phyloP scores from a whole-genome alignment of 106 monocot genomes.

The Dendrobium nobile region DNA sequence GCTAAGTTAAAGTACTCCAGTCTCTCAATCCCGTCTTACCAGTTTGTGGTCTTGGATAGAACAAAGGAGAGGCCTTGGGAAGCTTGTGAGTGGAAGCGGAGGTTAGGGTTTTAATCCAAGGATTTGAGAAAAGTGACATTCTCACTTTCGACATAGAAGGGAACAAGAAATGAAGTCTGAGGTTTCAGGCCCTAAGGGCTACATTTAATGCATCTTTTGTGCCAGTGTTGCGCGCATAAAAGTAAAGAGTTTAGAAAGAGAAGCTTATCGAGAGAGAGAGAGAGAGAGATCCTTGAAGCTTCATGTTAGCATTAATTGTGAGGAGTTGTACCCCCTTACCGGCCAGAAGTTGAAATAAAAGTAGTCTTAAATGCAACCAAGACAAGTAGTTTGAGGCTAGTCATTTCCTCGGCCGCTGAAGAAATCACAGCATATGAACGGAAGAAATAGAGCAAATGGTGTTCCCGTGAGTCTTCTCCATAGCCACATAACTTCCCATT shows the following conservation, averaged over 20 bases:
- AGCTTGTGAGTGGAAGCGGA: no score
- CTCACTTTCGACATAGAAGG: no score
- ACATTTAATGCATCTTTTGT: no score
- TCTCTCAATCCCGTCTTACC: no score
- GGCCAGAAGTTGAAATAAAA: slow-evolving; percentile 5
- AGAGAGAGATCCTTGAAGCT: neutral
- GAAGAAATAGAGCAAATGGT: neutral
- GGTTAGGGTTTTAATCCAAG: no score
- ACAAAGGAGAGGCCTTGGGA: no score
- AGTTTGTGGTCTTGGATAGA: no score
- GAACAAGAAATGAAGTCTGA: no score
- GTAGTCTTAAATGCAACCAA: slow-evolving; percentile 2
- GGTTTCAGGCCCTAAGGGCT: no score
- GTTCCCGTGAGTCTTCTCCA: slow-evolving; percentile 1
- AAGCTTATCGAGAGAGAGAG: neutral
- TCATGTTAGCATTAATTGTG: neutral
- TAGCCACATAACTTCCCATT: slow-evolving; percentile 1
- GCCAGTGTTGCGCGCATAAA: no score
- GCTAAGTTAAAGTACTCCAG: no score
- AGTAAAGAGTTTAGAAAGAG: neutral
- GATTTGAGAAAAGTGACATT: no score
- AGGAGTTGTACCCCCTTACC: neutral
- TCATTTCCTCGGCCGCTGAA: neutral
- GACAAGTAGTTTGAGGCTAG: neutral
- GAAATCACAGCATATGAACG: slow-evolving; percentile 1